phyloP scores from a whole-genome alignment of 202 grass and related monocot species.

The Schoenoplectus tabernaemontani region DNA sequence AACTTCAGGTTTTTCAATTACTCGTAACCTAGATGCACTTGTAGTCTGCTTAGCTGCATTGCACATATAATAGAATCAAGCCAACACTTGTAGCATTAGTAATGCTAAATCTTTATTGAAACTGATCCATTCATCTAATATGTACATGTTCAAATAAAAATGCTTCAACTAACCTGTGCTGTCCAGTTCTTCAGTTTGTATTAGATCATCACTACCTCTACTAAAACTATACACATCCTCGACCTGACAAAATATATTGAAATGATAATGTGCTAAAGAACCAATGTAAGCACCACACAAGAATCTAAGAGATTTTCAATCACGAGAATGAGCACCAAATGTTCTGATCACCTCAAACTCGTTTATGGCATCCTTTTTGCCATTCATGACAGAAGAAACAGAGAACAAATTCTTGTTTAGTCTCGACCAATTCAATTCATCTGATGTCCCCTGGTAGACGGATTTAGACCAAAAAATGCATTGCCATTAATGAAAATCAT shows the following conservation, averaged over 20 bases:
- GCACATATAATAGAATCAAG: slow-evolving; percentile 25
- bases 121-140: slow-evolving; percentile 3
- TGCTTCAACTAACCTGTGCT: slow-evolving; percentile 16
- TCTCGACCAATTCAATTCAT: slow-evolving; percentile 72
- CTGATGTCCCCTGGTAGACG: slow-evolving; percentile 53
- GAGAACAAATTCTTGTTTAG: slow-evolving; percentile 73
- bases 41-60: slow-evolving; percentile 29
- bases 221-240: slow-evolving; percentile 54
- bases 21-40: slow-evolving; percentile 29
- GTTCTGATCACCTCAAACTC: slow-evolving; percentile 63
- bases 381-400: slow-evolving; percentile 88
- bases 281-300: not conserved
- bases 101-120: not conserved
- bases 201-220: slow-evolving; percentile 28
- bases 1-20: slow-evolving; percentile 23
- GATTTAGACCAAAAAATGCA: slow-evolving; percentile 17
- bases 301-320: not conserved
- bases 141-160: slow-evolving; percentile 3
- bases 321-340: slow-evolving; percentile 6
- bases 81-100: slow-evolving; percentile 11
- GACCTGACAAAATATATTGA: slow-evolving; percentile 55
- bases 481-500: not conserved
- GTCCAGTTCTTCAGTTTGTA: slow-evolving; percentile 4
- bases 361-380: slow-evolving; percentile 82
- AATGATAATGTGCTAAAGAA: slow-evolving; percentile 1